Percentiles rank a stretch among this genome's conserved stretches.
phyloP scores from a whole-genome alignment of 371 early-diverging fungal species.

The Mortierella sp. region DNA sequence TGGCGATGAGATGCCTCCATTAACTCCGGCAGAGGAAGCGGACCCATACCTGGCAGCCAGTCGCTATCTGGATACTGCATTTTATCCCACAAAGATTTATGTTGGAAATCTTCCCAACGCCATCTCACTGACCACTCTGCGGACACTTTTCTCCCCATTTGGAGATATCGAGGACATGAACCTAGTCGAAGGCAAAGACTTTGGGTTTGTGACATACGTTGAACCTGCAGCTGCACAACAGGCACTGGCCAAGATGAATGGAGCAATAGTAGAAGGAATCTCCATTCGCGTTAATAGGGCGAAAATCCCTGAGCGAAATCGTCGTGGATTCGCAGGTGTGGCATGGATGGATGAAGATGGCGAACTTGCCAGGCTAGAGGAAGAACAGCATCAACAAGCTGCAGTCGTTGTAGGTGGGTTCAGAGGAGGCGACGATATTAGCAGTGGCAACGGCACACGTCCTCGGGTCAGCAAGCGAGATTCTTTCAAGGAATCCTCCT shows the following conservation, averaged over 20 bases:
- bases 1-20: background rate
- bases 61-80: conserved; percentile 68
- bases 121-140: conserved; percentile 53
- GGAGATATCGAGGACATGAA: conserved; percentile 62
- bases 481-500: background rate
- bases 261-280: conserved; percentile 57
- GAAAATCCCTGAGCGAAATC: conserved; percentile 69
- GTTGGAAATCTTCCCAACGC: conserved; percentile 61
- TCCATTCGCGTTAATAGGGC: conserved; percentile 69
- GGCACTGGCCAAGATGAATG: conserved; percentile 65
- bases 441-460: too few species aligned
- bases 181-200: conserved; percentile 69
- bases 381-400: conserved; percentile 49
- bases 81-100: conserved; percentile 66
- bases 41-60: conserved; percentile 63
- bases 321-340: conserved; percentile 68
- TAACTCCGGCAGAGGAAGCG: too few species aligned
- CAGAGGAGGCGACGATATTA: too few species aligned
- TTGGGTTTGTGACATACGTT: conserved; percentile 65
- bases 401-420: conserved; percentile 22
- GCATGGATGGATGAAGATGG: conserved; percentile 70
- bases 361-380: conserved; percentile 41
- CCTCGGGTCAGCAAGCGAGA: background rate
- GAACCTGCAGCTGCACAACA: conserved; percentile 58
- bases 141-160: conserved; percentile 59